Evolutionary conservation across 441 rosid genomes (phyloP).

Genomic region (Syzygium syzygioides): DNA sequence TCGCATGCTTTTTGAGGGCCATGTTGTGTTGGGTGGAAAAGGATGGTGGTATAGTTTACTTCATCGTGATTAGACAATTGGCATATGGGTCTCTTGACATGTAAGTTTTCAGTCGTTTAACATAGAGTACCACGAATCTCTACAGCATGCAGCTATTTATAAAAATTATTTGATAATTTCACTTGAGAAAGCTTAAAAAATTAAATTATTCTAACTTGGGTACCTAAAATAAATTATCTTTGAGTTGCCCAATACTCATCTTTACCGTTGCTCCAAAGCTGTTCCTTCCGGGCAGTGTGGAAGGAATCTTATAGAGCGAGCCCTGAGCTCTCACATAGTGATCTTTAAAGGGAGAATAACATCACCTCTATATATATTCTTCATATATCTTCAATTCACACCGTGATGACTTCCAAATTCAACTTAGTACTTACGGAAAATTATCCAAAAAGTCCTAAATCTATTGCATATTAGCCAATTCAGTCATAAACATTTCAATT

Average conservation of each 20-base stretch:
- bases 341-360: neutral
- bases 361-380: neutral
- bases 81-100: neutral
- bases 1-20: neutral
- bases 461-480: too few species aligned
- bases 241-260: neutral
- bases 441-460: too few species aligned
- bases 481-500: too few species aligned
- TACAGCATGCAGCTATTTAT: neutral
- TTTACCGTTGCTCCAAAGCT: neutral
- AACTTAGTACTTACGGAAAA: too few species aligned
- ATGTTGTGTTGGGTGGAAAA: neutral
- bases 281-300: neutral
- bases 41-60: neutral
- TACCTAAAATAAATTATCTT: neutral
- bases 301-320: neutral
- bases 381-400: too few species aligned
- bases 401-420: too few species aligned
- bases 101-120: neutral
- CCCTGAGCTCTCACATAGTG: neutral
- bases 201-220: neutral
- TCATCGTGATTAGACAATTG: neutral
- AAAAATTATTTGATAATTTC: neutral
- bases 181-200: neutral
- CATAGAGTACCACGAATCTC: neutral